Evolutionary conservation across 495 filamentous ascomycete species (phyloP), one percentile per base, ranked within the genome.

Genomic region (Penicillium antarcticum): DNA sequence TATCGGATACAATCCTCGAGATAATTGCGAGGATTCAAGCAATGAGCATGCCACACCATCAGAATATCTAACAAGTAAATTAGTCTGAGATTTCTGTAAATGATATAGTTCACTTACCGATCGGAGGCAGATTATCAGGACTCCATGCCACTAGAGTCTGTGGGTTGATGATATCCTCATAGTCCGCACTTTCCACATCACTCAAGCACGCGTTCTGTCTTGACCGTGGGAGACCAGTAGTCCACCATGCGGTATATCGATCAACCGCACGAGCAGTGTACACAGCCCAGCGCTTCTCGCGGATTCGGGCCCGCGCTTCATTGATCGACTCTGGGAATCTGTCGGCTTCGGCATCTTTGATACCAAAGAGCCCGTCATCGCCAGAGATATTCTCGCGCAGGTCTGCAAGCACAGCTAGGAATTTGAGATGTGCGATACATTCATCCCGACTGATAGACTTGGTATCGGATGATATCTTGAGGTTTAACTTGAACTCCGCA

Each of bases 11-110:
- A 85, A 57, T 95, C 90, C 56, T 95, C 90, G 3, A 89, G 76
- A 57, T 83, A 95, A 44, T 72, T 70, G 35, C 87, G 72, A 2
- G 90, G 90, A 53, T 92, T 94, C 5, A 95, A 78, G 81, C 89
- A 83, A 58, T 89, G 88, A 4, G 87, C 73, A 66, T 95, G 90
- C 88, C 87, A 91, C 0, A 95, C 88, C 88, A 95, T 89, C 37
- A 95, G 66, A 3, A 95, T 84, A 63, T 95, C 89, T 83, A 56
- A 6, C 19, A 40, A 33, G 12, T 2, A 19, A 38, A 17, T 59
- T 42, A 34, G 34, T 14, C 5, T 33, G 13, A 12, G 34, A 7
- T 33, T 32, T 42, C 13, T n/a, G 16, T 8, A 6, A 44, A 12
- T 16, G 5, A 14, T 39, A 12, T 13, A 39, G 5, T 8, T 5